Percentiles rank a stretch among this genome's conserved stretches.
These are phyloP conservation scores for Paspalum vaginatum DNA, from an alignment of 176 grass and related monocot species.

Conservation along the genomic window DNA sequence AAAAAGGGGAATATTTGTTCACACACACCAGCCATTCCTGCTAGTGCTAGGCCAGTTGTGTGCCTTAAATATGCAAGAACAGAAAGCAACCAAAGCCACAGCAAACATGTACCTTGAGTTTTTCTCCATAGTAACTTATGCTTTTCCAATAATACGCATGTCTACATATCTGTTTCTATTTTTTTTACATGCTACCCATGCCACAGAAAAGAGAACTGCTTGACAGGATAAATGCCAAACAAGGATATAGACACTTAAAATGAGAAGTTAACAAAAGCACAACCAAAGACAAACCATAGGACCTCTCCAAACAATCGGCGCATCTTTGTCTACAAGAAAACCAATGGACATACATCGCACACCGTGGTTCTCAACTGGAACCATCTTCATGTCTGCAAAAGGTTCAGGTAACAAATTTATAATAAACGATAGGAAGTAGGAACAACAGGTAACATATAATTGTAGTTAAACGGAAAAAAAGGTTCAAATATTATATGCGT, in stretches of 20 bases:
- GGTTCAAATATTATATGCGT: neutral
- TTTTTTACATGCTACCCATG: neutral
- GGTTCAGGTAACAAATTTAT: neutral
- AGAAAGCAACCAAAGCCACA: neutral
- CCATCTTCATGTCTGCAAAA: conserved; percentile 88
- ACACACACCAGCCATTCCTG: neutral
- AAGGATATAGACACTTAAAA: conserved; percentile 2
- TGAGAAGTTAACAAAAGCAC: conserved; percentile 32
- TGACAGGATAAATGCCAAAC: neutral
- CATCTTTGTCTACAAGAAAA: conserved; percentile 96
- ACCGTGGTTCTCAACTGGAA: conserved; percentile 90
- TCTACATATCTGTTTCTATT: neutral
- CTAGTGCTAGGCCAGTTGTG: neutral
- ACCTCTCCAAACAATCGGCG: conserved; percentile 96
- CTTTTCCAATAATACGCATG: neutral
- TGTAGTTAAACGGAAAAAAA: neutral
- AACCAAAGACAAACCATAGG: conserved; percentile 91
- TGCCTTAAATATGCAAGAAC: conserved; percentile 1
- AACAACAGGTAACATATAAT: conserved; percentile 1
- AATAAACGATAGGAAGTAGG: neutral
- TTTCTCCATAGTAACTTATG: neutral
- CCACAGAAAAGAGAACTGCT: neutral
- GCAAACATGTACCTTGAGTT: no score
- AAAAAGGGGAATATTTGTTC: neutral
- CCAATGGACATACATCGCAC: conserved; percentile 93